Evolutionary conservation across 805 yeast species (phyloP).

Genomic region (Wickerhamiella sergipiensis): DNA sequence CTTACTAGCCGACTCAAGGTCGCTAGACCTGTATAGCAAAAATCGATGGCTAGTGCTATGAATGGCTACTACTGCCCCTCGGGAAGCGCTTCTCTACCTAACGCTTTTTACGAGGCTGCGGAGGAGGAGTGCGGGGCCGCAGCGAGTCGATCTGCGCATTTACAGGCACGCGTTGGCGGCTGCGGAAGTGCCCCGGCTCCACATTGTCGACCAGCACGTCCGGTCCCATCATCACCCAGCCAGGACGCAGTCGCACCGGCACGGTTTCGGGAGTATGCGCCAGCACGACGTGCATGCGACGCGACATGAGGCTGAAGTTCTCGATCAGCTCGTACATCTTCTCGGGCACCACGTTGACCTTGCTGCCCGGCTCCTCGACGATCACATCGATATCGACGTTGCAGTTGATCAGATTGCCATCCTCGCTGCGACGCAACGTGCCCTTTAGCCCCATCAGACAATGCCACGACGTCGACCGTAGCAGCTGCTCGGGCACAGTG

Average conservation of each 20-base stretch:
- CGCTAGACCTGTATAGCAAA: no score
- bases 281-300: conserved; percentile 78
- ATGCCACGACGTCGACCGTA: conserved; percentile 70
- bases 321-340: conserved; percentile 73
- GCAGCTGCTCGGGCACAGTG: conserved; percentile 30
- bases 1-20: no score
- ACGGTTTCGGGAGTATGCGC: conserved; percentile 42
- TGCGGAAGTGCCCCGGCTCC: conserved; percentile 30
- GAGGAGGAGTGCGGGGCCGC: conserved; percentile 70
- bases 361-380: conserved; percentile 35
- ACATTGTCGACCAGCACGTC: conserved; percentile 69
- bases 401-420: conserved; percentile 76
- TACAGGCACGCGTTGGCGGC: conserved; percentile 39
- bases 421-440: conserved; percentile 75
- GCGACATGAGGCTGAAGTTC: conserved; percentile 70
- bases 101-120: neutral
- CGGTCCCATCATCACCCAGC: conserved; percentile 87
- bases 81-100: neutral
- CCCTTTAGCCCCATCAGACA: conserved; percentile 98
- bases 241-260: conserved; percentile 55
- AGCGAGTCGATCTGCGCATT: conserved; percentile 61
- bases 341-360: conserved; percentile 43
- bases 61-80: neutral
- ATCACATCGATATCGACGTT: conserved; percentile 82
- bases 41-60: neutral